Evolutionary conservation across 139 green algal species (phyloP).

Genomic region (Chlorella sorokiniana): DNA sequence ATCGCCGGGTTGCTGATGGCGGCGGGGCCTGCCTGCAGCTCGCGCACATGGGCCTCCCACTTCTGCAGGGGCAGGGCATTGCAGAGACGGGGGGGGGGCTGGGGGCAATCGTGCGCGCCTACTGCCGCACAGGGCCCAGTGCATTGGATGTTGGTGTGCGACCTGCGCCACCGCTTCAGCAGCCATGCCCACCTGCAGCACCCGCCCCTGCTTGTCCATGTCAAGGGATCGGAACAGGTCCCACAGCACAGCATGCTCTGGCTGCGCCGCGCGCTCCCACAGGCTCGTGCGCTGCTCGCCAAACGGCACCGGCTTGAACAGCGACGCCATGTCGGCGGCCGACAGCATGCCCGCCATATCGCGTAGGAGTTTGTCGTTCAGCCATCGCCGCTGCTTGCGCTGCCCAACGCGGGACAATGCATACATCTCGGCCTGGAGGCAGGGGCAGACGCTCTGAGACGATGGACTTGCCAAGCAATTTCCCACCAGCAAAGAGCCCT

Average conservation of each 20-base stretch:
- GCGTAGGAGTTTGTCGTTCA: constrained; percentile 61
- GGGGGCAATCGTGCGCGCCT: no score
- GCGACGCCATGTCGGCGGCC: constrained; percentile 50
- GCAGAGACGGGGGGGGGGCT: neutral
- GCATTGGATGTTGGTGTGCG: no score
- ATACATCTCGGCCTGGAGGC: constrained; percentile 37
- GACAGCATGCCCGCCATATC: constrained; percentile 57
- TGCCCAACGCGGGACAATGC: constrained; percentile 45
- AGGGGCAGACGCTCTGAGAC: no score
- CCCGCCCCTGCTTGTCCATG: constrained; percentile 50
- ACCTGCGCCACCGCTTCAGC: neutral
- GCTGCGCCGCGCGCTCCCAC: constrained; percentile 23
- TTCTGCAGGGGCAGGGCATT: constrained; percentile 30
- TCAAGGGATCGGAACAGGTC: constrained; percentile 61
- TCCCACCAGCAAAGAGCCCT: no score
- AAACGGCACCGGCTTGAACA: constrained; percentile 68
- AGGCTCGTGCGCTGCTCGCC: constrained; percentile 39
- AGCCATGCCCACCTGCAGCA: constrained; percentile 44
- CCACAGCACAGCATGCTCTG: constrained; percentile 38
- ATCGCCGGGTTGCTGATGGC: constrained; percentile 30
- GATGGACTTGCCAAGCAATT: no score
- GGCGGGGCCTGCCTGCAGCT: constrained; percentile 25
- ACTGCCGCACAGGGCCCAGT: no score
- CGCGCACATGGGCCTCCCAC: constrained; percentile 52
- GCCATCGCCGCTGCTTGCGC: constrained; percentile 39